Evolutionary conservation across 805 yeast species (phyloP), one percentile per base, ranked within the genome.

Genomic region (Pichia sporocuriosa): DNA sequence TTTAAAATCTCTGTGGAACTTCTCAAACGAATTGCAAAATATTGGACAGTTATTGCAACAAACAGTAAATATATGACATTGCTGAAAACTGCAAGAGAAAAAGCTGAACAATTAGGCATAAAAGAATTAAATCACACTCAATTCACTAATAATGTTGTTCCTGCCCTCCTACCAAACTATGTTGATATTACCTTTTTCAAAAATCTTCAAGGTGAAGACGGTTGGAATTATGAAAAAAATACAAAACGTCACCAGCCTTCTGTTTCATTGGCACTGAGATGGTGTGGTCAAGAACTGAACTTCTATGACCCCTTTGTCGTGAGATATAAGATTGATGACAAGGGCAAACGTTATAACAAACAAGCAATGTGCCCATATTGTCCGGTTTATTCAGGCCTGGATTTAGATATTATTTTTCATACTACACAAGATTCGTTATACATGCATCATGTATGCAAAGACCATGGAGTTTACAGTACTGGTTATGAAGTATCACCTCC

Each of bases 321-420:
- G 23, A 45, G 59, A 37, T 45, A 45, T 42, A 26, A 39, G n/a
- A 17, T 22, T 7, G 22, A 37, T 35, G 10, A 7, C 9, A 15
- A 13, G 8, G 33, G 33, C 15, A 37, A 37, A 12, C 21, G 3
- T 12, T 19, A 47, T 15, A 46, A 46, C 17, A 55, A 54, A 6
- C 55, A 55, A 35, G 63, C 61, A 8, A 43, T 60, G 19, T 60
- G 65, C 32, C 63, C 63, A 10, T 60, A 58, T 41, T 60, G 65
- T 46, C 47, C 46, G 16, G 32, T 36, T 27, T 42, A 51, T 4
- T 35, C 13, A 22, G 40, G 13, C 29, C 33, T 16, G 17, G 38
- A 32, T 26, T 30, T 37, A 10, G 27, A 35, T 16, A 33, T 24
- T 31, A 32, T 46, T 49, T 20, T 61, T 51, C 42, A 50, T 30